These are phyloP conservation scores for Herpetomonas tarakana DNA, from an alignment of 208 protist genomes.

Conservation along the genomic window DNA sequence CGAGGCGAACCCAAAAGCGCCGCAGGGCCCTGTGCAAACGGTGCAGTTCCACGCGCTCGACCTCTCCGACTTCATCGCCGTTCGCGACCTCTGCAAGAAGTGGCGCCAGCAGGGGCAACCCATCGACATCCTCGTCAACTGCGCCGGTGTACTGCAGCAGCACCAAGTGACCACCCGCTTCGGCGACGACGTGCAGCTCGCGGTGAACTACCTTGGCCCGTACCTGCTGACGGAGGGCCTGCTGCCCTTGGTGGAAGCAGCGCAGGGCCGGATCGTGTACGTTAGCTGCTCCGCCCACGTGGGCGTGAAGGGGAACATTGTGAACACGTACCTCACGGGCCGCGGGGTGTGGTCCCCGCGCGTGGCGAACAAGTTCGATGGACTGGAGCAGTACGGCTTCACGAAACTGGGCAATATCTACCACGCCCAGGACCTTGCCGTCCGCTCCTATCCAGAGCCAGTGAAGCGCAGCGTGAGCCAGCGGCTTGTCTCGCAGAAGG, in stretches of 20 bases:
- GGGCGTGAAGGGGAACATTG: constrained; percentile 51
- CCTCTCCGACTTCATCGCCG: constrained; percentile 69
- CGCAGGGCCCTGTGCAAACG: constrained; percentile 11
- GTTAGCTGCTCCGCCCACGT: constrained; percentile 71
- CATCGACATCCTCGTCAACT: constrained; percentile 77
- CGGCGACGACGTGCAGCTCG: constrained; percentile 75
- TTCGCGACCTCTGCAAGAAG: constrained; percentile 69
- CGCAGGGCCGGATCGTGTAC: constrained; percentile 69
- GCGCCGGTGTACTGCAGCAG: constrained; percentile 61
- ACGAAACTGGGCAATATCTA: constrained; percentile 86
- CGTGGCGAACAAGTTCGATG: constrained; percentile 64
- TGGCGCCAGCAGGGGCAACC: constrained; percentile 20
- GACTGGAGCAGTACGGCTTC: constrained; percentile 82
- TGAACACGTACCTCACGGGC: constrained; percentile 62
- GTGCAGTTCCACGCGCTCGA: constrained; percentile 58
- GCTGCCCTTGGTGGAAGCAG: constrained; percentile 60
- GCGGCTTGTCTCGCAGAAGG: constrained; percentile 12
- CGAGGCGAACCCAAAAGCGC: too few species aligned
- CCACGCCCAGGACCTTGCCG: constrained; percentile 72
- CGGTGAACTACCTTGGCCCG: constrained; percentile 69
- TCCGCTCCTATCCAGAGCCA: constrained; percentile 46
- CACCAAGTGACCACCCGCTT: constrained; percentile 54
- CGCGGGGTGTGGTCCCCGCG: constrained; percentile 63
- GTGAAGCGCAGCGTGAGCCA: constrained; percentile 8
- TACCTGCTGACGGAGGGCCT: constrained; percentile 78